Conservation (phyloP, 768 basidiomycete genomes). For the Russula olivacea region DNA sequence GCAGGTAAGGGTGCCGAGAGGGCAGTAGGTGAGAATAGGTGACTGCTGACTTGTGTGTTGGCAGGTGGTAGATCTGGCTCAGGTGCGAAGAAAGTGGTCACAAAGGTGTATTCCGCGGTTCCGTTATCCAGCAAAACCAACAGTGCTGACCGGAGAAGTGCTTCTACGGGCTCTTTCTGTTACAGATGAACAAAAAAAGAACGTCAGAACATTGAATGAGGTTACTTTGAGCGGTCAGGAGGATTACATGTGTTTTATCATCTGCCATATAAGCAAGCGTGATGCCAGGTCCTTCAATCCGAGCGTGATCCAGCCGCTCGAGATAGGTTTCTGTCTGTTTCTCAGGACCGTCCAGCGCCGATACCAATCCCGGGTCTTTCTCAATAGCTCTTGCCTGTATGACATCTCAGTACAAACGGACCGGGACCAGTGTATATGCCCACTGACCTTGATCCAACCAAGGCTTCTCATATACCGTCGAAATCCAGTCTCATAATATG, state of each 20-base stretch:
- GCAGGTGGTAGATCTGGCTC: constrained; percentile 25
- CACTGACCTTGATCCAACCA: constrained; percentile 63
- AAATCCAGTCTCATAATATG: constrained; percentile 95
- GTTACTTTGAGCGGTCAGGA: background rate
- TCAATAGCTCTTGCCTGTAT: constrained; percentile 61
- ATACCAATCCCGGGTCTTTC: constrained; percentile 58
- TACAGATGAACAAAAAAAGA: background rate
- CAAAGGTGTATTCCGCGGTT: constrained; percentile 84
- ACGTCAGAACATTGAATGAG: background rate
- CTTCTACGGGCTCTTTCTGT: constrained; percentile 80
- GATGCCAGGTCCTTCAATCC: constrained; percentile 73
- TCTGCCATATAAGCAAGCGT: constrained; percentile 86
- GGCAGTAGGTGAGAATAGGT: constrained; percentile 37
- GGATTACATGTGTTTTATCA: constrained; percentile 75
- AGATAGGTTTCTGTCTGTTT: constrained; percentile 38
- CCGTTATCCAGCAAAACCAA: constrained; percentile 95
- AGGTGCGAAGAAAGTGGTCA: constrained; percentile 70
- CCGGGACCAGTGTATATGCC: background rate
- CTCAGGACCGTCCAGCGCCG: constrained; percentile 40
- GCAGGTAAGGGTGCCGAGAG: constrained; percentile 27
- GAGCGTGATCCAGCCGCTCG: constrained; percentile 58
- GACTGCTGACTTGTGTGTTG: constrained; percentile 20
- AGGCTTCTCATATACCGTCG: constrained; percentile 82
- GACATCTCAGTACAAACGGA: background rate
- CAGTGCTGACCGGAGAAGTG: constrained; percentile 75